Conservation (phyloP, 2,329 filamentous ascomycete genomes). For the Neofusicoccum kwambonambiense region DNA sequence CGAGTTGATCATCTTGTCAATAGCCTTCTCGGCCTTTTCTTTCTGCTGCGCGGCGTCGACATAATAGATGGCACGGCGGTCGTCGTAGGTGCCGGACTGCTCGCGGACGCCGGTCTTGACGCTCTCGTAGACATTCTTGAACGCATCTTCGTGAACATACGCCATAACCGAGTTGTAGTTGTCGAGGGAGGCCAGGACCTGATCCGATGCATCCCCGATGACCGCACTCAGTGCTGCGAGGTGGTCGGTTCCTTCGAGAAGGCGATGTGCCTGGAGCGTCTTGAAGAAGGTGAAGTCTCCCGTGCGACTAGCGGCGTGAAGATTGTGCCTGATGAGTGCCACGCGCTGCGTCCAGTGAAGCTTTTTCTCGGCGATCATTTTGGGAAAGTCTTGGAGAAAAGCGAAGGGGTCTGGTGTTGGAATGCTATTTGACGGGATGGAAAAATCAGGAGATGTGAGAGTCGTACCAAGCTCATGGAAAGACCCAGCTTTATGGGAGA, state of each 20-base stretch:
- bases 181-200: constrained; percentile 44
- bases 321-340: constrained; percentile 45
- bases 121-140: constrained; percentile 46
- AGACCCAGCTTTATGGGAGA: constrained; percentile 9
- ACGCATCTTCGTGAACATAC: constrained; percentile 48
- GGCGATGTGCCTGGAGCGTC: constrained; percentile 43
- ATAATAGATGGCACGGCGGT: constrained; percentile 37
- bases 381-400: not conserved
- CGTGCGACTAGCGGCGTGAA: constrained; percentile 44
- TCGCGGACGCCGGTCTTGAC: constrained; percentile 33
- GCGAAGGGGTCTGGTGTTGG: not conserved
- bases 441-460: not conserved
- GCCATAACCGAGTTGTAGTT: constrained; percentile 47
- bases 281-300: constrained; percentile 50
- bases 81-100: constrained; percentile 12
- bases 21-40: constrained; percentile 46
- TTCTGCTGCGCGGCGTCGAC: constrained; percentile 47
- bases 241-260: constrained; percentile 47
- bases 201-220: constrained; percentile 45
- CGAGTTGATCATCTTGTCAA: constrained; percentile 47
- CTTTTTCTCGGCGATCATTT: constrained; percentile 24
- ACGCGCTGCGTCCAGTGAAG: constrained; percentile 49
- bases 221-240: constrained; percentile 41
- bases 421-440: not conserved
- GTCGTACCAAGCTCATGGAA: not conserved